phyloP scores from a whole-genome alignment of 805 yeast genomes.

The Metahyphopichia silvanorum region DNA sequence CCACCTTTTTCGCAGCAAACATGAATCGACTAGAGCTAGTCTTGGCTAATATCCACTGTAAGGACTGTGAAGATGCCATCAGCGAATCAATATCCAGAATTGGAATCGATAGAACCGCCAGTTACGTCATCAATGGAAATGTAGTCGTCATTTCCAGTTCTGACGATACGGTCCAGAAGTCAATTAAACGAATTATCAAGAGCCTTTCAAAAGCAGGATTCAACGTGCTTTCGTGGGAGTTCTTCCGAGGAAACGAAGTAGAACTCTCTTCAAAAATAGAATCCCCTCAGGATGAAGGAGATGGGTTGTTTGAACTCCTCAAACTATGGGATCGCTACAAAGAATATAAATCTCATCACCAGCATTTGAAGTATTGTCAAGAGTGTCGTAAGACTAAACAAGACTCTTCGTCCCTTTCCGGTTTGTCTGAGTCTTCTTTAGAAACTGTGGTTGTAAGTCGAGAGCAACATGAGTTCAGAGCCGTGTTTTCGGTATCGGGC shows the following conservation, averaged over 20 bases:
- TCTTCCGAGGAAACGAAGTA: constrained; percentile 15
- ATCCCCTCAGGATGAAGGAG: constrained; percentile 16
- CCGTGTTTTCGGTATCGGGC: constrained; percentile 50
- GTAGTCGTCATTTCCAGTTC: too few relatives aligned
- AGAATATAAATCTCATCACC: constrained; percentile 13
- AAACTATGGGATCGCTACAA: constrained; percentile 13
- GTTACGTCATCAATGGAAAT: too few relatives aligned
- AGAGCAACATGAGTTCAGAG: constrained; percentile 33
- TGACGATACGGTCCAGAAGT: too few relatives aligned
- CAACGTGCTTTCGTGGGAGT: constrained; percentile 32
- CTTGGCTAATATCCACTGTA: constrained; percentile 54
- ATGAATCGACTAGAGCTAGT: constrained; percentile 20
- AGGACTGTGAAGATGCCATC: constrained; percentile 45
- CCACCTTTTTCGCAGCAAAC: too few relatives aligned
- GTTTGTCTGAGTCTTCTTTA: constrained; percentile 13
- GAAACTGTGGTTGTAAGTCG: constrained; percentile 24
- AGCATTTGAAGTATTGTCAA: constrained; percentile 41
- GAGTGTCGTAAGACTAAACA: constrained; percentile 29
- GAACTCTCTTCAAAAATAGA: constrained; percentile 17
- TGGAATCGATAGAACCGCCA: too few relatives aligned
- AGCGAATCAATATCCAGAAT: constrained; percentile 13
- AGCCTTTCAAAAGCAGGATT: constrained; percentile 36
- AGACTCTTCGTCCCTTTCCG: background rate
- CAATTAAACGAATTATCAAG: constrained; percentile 20
- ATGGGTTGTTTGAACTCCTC: constrained; percentile 12